A percentile compares a stretch with the other conserved stretches of the same genome.
These are phyloP conservation scores for Dactylellina haptotyla DNA, from an alignment of 2,329 filamentous ascomycete genomes.

Conservation along the genomic window DNA sequence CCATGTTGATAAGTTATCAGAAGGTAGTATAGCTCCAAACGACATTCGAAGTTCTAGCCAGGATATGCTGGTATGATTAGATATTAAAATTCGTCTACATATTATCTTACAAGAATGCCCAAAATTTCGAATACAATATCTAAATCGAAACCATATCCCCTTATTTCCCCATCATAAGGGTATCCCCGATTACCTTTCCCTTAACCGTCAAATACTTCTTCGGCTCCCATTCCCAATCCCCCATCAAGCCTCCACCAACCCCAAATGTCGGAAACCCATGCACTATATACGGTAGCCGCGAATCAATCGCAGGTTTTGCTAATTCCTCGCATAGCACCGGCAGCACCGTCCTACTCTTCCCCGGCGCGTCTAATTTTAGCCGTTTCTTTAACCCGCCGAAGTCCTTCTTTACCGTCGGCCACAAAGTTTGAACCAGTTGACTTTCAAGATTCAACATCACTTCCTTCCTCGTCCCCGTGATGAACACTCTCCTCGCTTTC, in stretches of 20 bases:
- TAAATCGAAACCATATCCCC: constrained; percentile 12
- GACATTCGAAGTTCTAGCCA: background rate
- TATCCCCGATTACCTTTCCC: constrained; percentile 21
- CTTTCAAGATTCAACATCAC: too few relatives aligned
- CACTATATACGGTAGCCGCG: constrained; percentile 25
- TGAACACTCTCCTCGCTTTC: constrained; percentile 7
- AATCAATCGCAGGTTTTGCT: constrained; percentile 7
- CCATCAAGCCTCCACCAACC: constrained; percentile 15
- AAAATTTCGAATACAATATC: background rate
- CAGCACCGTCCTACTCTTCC: constrained; percentile 41
- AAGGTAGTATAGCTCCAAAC: background rate
- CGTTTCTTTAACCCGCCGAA: constrained; percentile 4
- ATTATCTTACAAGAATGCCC: constrained; percentile 12
- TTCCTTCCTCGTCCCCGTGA: constrained; percentile 43
- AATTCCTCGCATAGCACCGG: constrained; percentile 40
- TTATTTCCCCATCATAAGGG: constrained; percentile 5
- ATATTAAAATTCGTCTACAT: background rate
- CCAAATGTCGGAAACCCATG: constrained; percentile 42
- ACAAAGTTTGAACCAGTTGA: too few relatives aligned
- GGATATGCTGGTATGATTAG: constrained; percentile 32
- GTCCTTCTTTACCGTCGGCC: too few relatives aligned
- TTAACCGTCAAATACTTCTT: constrained; percentile 39
- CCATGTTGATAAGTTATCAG: background rate
- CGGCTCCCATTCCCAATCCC: constrained; percentile 47
- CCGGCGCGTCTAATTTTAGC: constrained; percentile 32